Percentiles rank a stretch among this genome's conserved stretches.
These are phyloP conservation scores for Lathyrus sativus DNA, from an alignment of 306 rosid species.

Conservation along the genomic window DNA sequence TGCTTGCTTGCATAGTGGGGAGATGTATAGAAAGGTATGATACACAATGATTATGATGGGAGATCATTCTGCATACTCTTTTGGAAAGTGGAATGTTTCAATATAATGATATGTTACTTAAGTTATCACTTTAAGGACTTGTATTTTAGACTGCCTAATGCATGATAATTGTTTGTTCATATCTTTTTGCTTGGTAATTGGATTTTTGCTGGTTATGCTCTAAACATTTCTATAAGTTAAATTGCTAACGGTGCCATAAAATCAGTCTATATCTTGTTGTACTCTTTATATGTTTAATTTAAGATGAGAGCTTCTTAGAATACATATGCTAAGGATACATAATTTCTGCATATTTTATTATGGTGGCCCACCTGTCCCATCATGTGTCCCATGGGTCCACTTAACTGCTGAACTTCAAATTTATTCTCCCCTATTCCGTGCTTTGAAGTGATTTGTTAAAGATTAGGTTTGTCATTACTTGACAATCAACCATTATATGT, in stretches of 20 bases:
- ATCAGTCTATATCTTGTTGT: neutral
- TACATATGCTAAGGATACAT: too few relatives aligned
- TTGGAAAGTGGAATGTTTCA: conserved; percentile 1
- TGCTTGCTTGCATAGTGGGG: too few relatives aligned
- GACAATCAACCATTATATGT: neutral
- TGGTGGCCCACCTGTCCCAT: too few relatives aligned
- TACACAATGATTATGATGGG: neutral
- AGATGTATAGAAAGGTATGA: neutral
- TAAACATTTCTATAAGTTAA: neutral
- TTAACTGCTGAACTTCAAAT: too few relatives aligned
- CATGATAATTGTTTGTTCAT: neutral
- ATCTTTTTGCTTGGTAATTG: neutral
- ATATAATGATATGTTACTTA: neutral
- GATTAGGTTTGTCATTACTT: neutral
- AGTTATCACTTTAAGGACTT: neutral
- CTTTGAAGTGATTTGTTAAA: too few relatives aligned
- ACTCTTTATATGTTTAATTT: too few relatives aligned
- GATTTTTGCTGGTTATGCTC: neutral
- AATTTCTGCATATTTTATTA: too few relatives aligned
- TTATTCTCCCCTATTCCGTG: neutral
- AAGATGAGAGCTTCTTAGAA: too few relatives aligned
- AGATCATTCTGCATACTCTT: neutral
- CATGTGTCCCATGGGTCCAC: too few relatives aligned
- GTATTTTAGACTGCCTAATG: neutral
- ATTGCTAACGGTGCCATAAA: neutral